A percentile compares a stretch with the other conserved stretches of the same genome.
Evolutionary conservation across 2,329 filamentous ascomycete genomes (phyloP).

Genomic region (Ophiosphaerella narmari): DNA sequence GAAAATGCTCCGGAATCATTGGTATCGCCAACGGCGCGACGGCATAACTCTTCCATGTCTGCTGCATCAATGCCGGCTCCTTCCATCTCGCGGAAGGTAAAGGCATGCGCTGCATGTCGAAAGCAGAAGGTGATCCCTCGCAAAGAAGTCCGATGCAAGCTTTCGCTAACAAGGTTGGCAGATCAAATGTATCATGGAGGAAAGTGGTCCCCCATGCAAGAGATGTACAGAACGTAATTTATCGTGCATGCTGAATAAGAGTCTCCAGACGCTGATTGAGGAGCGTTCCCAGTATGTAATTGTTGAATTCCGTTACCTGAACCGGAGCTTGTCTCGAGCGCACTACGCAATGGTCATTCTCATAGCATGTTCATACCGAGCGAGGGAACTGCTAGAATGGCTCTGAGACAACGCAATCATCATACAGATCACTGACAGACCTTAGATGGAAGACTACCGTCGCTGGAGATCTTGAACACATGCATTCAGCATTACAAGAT

Average conservation of each 20-base stretch:
- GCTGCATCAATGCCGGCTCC: slow-evolving; percentile 12
- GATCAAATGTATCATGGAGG: slow-evolving; percentile 59
- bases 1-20: slow-evolving; percentile 9
- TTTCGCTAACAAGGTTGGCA: slow-evolving; percentile 10
- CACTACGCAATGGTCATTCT: no score
- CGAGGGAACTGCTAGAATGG: neutral
- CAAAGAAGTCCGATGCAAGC: slow-evolving; percentile 2
- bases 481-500: slow-evolving; percentile 48
- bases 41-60: neutral
- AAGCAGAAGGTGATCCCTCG: slow-evolving; percentile 51
- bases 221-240: slow-evolving; percentile 56
- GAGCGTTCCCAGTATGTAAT: slow-evolving; percentile 44
- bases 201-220: slow-evolving; percentile 54
- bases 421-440: neutral
- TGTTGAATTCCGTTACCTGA: no score
- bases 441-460: slow-evolving; percentile 33
- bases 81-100: slow-evolving; percentile 40
- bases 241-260: slow-evolving; percentile 59
- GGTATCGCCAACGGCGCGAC: slow-evolving; percentile 9
- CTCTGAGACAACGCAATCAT: neutral
- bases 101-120: slow-evolving; percentile 58
- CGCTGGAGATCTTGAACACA: slow-evolving; percentile 30
- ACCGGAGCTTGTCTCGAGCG: no score
- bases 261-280: slow-evolving; percentile 55
- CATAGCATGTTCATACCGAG: no score